Base-by-base conservation (phyloP, 208 protist genomes). In the Wallacemonas sp. region DNA sequence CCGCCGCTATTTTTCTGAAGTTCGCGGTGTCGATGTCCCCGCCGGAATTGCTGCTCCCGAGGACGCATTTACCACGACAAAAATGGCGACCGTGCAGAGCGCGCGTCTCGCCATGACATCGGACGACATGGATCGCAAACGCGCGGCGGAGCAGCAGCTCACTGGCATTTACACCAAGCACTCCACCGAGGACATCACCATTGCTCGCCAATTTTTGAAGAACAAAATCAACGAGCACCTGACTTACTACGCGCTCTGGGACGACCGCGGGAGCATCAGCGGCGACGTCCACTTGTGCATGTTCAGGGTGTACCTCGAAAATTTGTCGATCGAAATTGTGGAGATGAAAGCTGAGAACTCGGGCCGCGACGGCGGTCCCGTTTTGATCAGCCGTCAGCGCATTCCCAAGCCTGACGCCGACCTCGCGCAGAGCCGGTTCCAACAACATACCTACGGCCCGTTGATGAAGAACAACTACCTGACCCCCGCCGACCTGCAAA, bases 81-180 rank as follows among this genome's bases (percentile, higher is more conserved):
- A 72, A 68, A 61, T 31, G 61, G 64, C 20, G 18, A 20, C 14
- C 50, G 57, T 57, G 20, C 54, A n/a, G 59, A 80, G 62, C 49
- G 81, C 12, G 44, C 76, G 57, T 70, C 77, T 86, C n/a, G 45
- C 76, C 31, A 71, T 92, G 31, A 87, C 86, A 7, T 90, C 87
- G 0, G 86, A 95, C 33, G 86, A 94, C 67, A 95, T 95, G 88
- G 92, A 97, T 57, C 79, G 67, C 28, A 94, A 93, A 61, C 80
- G 89, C 39, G 80, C 74, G 10, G 82, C 86, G 26, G 92, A 97
- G 72, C 87, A 92, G 64, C 86, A 94, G 48, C 71, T 91, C 16
- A 87, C 86, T 25, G 89, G 87, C n/a, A 93, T 93, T 70, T 94
- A 87, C 67, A 89, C 86, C 16, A 97, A 97, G 62, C 86, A 87